phyloP scores from a whole-genome alignment of 2,329 filamentous ascomycete species.

The Xylariaceae sp. region DNA sequence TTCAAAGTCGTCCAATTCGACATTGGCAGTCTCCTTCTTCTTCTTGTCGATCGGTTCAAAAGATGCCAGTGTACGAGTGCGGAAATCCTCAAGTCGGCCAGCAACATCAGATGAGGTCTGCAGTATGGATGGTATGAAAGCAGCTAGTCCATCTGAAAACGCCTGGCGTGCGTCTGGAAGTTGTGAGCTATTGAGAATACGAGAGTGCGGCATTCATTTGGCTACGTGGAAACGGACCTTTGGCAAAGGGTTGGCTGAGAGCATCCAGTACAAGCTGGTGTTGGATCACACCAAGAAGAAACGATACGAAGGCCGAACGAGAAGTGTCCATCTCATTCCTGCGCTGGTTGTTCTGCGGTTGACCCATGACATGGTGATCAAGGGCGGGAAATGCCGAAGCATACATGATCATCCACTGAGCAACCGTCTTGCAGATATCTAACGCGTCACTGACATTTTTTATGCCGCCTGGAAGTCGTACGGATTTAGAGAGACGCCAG shows the following conservation, averaged over 20 bases:
- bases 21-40: constrained; percentile 44
- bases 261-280: constrained; percentile 51
- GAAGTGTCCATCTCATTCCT: constrained; percentile 57
- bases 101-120: constrained; percentile 52
- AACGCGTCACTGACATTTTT: constrained; percentile 43
- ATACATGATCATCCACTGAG: constrained; percentile 57
- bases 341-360: constrained; percentile 38
- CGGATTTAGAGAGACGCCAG: constrained; percentile 85
- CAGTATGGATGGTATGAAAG: constrained; percentile 53
- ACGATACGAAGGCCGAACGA: constrained; percentile 59
- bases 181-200: no score
- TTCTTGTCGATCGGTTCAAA: constrained; percentile 50
- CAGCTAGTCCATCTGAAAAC: constrained; percentile 46
- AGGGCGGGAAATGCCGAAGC: constrained; percentile 46
- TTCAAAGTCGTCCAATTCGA: constrained; percentile 54
- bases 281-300: constrained; percentile 59
- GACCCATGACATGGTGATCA: constrained; percentile 42
- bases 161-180: constrained; percentile 31
- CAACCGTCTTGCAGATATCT: constrained; percentile 45
- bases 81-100: constrained; percentile 52
- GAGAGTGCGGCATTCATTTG: constrained; percentile 1
- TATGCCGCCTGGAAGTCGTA: constrained; percentile 54
- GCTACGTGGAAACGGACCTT: constrained; percentile 37
- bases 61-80: constrained; percentile 50
- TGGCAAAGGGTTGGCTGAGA: constrained; percentile 48